Evolutionary conservation across 345 rosid genomes (phyloP).

Genomic region (Pugionium dolabratum): DNA sequence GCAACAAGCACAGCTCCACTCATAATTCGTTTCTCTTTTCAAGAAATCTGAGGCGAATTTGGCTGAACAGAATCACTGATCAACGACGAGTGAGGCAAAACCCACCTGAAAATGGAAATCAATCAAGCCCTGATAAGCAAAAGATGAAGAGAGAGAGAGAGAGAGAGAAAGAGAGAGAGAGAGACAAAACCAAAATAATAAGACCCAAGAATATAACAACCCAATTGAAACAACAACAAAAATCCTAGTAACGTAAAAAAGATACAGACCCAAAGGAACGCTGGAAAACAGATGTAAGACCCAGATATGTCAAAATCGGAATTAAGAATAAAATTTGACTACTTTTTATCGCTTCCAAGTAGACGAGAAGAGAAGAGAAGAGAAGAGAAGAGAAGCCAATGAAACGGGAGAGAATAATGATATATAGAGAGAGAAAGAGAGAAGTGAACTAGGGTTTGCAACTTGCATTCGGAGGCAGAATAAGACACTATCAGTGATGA

Average conservation of each 20-base stretch:
- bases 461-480: constrained; percentile 39
- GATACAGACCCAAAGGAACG: constrained; percentile 21
- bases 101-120: constrained; percentile 40
- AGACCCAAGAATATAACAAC: constrained; percentile 36
- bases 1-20: constrained; percentile 89
- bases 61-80: constrained; percentile 25
- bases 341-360: constrained; percentile 38
- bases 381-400: constrained; percentile 30
- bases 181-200: constrained; percentile 23
- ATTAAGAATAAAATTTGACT: constrained; percentile 33
- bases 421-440: constrained; percentile 3
- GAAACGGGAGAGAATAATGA: constrained; percentile 20
- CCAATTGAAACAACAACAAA: constrained; percentile 21
- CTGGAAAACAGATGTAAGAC: constrained; percentile 22
- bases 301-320: constrained; percentile 45
- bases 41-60: constrained; percentile 34
- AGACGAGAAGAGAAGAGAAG: neutral
- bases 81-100: constrained; percentile 24
- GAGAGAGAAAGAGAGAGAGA: neutral
- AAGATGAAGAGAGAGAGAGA: constrained; percentile 2
- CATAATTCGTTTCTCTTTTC: constrained; percentile 50
- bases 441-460: constrained; percentile 45
- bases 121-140: constrained; percentile 34
- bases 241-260: constrained; percentile 26
- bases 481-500: constrained; percentile 41